A percentile compares a stretch with the other conserved stretches of the same genome.
Evolutionary conservation across 2,329 filamentous ascomycete species (phyloP).

Genomic region (Elsinoe perseae): DNA sequence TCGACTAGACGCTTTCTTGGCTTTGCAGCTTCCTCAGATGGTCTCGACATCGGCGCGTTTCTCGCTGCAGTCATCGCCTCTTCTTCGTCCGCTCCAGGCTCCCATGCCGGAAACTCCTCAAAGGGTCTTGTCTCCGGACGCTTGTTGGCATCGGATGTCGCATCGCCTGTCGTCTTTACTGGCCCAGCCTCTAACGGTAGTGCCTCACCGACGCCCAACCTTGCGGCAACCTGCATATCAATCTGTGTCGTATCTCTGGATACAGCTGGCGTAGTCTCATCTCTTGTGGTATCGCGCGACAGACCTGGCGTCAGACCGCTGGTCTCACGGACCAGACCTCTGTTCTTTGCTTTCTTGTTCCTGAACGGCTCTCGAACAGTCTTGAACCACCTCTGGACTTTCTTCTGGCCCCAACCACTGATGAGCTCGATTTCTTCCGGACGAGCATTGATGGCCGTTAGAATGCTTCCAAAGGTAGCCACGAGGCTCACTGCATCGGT

Average conservation of each 20-base stretch:
- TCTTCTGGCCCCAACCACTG: slow-evolving; percentile 92
- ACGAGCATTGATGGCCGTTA: slow-evolving; percentile 77
- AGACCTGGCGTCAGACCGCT: slow-evolving; percentile 18
- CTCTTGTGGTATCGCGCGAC: slow-evolving; percentile 2
- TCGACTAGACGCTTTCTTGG: slow-evolving; percentile 33
- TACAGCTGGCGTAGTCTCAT: slow-evolving; percentile 18
- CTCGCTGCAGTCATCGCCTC: slow-evolving; percentile 34
- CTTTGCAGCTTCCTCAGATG: slow-evolving; percentile 8
- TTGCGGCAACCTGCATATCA: slow-evolving; percentile 26
- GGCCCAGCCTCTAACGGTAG: slow-evolving; percentile 22
- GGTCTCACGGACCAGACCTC: slow-evolving; percentile 35
- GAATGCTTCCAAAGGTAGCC: slow-evolving; percentile 82
- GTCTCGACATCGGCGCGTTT: background rate
- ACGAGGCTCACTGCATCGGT: slow-evolving; percentile 87
- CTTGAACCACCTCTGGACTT: slow-evolving; percentile 76
- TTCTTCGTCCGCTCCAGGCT: slow-evolving; percentile 38
- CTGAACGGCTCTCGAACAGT: slow-evolving; percentile 81
- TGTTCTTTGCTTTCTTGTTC: slow-evolving; percentile 60
- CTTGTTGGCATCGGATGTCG: slow-evolving; percentile 31
- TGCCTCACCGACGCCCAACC: slow-evolving; percentile 27
- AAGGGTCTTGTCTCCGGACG: slow-evolving; percentile 31
- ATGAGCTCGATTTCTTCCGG: slow-evolving; percentile 77
- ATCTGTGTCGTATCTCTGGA: slow-evolving; percentile 26
- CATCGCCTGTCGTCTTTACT: slow-evolving; percentile 19
- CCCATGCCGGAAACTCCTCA: slow-evolving; percentile 19